Evolutionary conservation across 2,329 filamentous ascomycete species (phyloP).

Genomic region (Aspergillus transmontanensis): DNA sequence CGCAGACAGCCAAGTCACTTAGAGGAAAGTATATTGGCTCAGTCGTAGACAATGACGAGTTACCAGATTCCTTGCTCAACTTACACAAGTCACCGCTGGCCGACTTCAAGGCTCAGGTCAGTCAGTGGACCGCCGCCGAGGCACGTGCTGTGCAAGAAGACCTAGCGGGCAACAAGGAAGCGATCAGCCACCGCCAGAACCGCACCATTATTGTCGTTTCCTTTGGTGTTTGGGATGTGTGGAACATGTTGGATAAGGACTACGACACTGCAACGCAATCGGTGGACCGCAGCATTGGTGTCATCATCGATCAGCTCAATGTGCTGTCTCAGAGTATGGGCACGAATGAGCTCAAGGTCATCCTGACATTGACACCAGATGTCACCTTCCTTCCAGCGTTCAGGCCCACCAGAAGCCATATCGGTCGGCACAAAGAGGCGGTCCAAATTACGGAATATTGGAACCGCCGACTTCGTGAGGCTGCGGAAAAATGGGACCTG

Average conservation of each 20-base stretch:
- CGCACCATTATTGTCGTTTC: constrained; percentile 40
- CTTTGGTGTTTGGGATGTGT: constrained; percentile 45
- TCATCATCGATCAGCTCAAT: constrained; percentile 37
- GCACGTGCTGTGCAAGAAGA: constrained; percentile 21
- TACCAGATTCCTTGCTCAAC: constrained; percentile 25
- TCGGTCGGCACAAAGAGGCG: constrained; percentile 34
- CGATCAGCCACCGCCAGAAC: constrained; percentile 27
- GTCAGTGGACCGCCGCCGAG: constrained; percentile 39
- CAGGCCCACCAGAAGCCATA: constrained; percentile 23
- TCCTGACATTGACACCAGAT: constrained; percentile 42
- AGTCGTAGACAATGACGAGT: constrained; percentile 37
- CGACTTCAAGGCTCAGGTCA: constrained; percentile 41
- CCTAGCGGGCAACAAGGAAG: constrained; percentile 24
- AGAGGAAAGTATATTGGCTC: constrained; percentile 31
- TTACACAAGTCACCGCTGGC: constrained; percentile 31
- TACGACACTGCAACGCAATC: constrained; percentile 29
- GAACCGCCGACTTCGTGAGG: constrained; percentile 35
- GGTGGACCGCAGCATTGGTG: constrained; percentile 33
- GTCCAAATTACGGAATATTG: constrained; percentile 38
- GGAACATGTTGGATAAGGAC: constrained; percentile 34
- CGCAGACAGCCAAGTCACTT: constrained; percentile 32
- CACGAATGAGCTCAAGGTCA: constrained; percentile 35
- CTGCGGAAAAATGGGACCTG: constrained; percentile 34
- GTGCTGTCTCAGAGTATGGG: constrained; percentile 32
- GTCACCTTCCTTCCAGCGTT: constrained; percentile 45